Evolutionary conservation across 2,329 filamentous ascomycete genomes (phyloP).

Genomic region (Neonectria coccinea): DNA sequence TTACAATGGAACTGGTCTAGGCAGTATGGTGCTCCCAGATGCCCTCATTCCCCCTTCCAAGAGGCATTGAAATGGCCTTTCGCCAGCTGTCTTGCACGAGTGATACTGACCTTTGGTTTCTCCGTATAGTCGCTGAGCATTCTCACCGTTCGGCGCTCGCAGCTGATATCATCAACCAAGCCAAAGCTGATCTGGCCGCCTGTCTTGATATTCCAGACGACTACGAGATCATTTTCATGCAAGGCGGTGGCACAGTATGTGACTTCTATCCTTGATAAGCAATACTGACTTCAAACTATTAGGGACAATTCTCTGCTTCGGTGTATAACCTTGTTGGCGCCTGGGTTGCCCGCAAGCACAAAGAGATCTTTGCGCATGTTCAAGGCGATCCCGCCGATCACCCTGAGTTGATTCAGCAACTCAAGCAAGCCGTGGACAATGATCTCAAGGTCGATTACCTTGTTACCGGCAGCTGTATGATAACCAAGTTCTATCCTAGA

Average conservation of each 20-base stretch:
- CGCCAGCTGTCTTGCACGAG: not conserved
- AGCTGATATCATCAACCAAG: constrained; percentile 79
- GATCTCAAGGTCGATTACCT: constrained; percentile 89
- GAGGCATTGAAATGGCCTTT: not conserved
- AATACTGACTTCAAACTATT: no score
- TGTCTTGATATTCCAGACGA: constrained; percentile 86
- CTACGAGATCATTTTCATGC: constrained; percentile 91
- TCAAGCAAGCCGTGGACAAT: constrained; percentile 72
- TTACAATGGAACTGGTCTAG: constrained; percentile 83
- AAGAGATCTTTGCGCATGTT: constrained; percentile 44
- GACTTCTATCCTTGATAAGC: no score
- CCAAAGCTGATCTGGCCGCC: constrained; percentile 78
- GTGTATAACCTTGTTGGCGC: constrained; percentile 86
- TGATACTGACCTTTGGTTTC: not conserved
- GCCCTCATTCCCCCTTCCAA: not conserved
- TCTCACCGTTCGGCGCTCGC: constrained; percentile 88
- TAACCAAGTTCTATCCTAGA: no score
- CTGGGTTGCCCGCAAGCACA: constrained; percentile 75
- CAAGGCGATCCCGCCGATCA: constrained; percentile 40
- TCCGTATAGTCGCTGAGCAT: constrained; percentile 76
- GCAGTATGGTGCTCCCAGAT: constrained; percentile 47
- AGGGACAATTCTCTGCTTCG: constrained; percentile 83
- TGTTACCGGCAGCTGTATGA: constrained; percentile 81
- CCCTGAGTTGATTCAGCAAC: constrained; percentile 65
- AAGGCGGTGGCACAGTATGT: constrained; percentile 76